phyloP scores from a whole-genome alignment of 2,329 filamentous ascomycete species.

The Epichloe baconii region DNA sequence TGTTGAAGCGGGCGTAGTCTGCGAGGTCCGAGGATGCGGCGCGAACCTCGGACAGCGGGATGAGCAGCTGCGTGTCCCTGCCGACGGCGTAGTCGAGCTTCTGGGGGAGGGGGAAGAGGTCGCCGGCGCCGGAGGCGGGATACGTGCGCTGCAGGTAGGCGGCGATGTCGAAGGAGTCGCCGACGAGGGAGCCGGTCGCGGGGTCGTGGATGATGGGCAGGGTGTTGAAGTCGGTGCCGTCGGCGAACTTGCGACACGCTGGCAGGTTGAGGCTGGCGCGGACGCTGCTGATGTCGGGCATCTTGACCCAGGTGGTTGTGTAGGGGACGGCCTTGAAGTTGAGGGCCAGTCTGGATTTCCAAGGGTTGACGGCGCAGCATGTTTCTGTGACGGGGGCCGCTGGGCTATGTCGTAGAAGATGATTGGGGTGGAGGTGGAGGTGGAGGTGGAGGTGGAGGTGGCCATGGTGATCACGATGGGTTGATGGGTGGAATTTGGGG shows the following conservation, averaged over 20 bases:
- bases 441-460: neutral
- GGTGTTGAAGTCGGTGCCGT: slow-evolving; percentile 46
- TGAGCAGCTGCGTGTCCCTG: slow-evolving; percentile 11
- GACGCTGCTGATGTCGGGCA: slow-evolving; percentile 36
- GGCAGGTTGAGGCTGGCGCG: slow-evolving; percentile 33
- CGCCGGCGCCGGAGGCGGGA: slow-evolving; percentile 23
- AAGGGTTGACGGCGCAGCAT: slow-evolving; percentile 18
- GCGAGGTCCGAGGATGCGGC: slow-evolving; percentile 15
- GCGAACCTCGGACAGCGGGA: slow-evolving; percentile 24
- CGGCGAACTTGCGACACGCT: slow-evolving; percentile 38
- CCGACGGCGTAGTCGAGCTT: slow-evolving; percentile 27
- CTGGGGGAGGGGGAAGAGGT: slow-evolving; percentile 34
- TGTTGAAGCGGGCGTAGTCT: slow-evolving; percentile 31
- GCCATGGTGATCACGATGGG: neutral
- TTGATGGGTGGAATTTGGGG: no score
- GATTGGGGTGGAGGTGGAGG: slow-evolving; percentile 7
- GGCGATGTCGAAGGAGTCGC: slow-evolving; percentile 56
- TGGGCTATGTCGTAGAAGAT: slow-evolving; percentile 30
- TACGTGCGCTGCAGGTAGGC: slow-evolving; percentile 41
- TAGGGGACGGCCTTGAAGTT: slow-evolving; percentile 28
- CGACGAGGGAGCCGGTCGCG: slow-evolving; percentile 27
- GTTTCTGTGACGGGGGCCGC: slow-evolving; percentile 14
- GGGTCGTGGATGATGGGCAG: slow-evolving; percentile 43
- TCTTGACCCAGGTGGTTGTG: slow-evolving; percentile 32
- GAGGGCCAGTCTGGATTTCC: slow-evolving; percentile 24